Percentiles rank a stretch among this genome's conserved stretches.
These are phyloP conservation scores for Skeletonema costatum DNA, from an alignment of 108 stramenopile species.

Conservation along the genomic window DNA sequence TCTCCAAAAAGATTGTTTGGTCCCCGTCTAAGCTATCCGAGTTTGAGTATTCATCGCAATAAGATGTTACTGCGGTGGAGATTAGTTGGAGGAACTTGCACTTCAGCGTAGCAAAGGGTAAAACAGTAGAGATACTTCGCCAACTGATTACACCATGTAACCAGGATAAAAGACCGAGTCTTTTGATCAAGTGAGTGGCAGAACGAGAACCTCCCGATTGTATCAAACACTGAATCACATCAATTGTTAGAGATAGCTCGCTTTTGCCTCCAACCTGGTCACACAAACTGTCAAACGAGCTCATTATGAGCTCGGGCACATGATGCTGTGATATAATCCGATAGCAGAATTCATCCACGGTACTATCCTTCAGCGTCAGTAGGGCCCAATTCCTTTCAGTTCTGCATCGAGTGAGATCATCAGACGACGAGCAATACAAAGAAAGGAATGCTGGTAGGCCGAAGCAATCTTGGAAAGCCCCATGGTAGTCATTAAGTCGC, in stretches of 20 bases:
- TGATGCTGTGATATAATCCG: slow-evolving; percentile 67
- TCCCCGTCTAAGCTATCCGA: not conserved
- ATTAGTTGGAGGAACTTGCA: slow-evolving; percentile 39
- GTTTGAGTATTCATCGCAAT: not conserved
- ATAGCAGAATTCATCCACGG: slow-evolving; percentile 66
- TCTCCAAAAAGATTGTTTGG: slow-evolving; percentile 21
- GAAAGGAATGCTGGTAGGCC: slow-evolving; percentile 81
- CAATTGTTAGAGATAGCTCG: slow-evolving; percentile 39
- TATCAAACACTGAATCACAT: slow-evolving; percentile 31
- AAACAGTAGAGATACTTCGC: slow-evolving; percentile 28
- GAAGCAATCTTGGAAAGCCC: slow-evolving; percentile 79
- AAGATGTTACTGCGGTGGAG: slow-evolving; percentile 31
- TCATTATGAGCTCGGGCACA: slow-evolving; percentile 76
- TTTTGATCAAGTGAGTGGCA: slow-evolving; percentile 40
- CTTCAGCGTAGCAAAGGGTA: slow-evolving; percentile 31
- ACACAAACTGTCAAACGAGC: slow-evolving; percentile 53
- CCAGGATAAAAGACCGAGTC: slow-evolving; percentile 50
- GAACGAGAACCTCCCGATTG: slow-evolving; percentile 37
- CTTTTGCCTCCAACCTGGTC: slow-evolving; percentile 23
- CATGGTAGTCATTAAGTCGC: slow-evolving; percentile 62
- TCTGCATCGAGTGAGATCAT: slow-evolving; percentile 53
- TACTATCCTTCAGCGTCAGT: slow-evolving; percentile 63
- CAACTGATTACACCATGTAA: slow-evolving; percentile 50
- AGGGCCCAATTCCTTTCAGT: slow-evolving; percentile 78
- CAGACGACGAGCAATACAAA: slow-evolving; percentile 74